phyloP scores from a whole-genome alignment of 2,329 filamentous ascomycete genomes.

The Cryphonectria parasitica region DNA sequence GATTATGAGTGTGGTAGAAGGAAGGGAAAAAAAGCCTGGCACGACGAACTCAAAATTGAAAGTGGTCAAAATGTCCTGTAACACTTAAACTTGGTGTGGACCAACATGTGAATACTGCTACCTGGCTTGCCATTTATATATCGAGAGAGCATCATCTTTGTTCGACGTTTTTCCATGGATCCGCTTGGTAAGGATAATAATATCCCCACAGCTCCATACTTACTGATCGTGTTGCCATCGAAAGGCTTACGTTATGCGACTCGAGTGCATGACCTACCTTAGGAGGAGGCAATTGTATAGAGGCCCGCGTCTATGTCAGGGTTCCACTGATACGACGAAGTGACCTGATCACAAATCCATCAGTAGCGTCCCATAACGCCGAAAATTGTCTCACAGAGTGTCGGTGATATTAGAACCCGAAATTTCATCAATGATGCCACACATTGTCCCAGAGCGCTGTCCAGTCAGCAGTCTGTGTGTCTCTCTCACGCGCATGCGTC shows the following conservation, averaged over 20 bases:
- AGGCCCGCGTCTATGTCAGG: not conserved
- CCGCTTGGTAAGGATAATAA: not conserved
- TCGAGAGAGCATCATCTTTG: not conserved
- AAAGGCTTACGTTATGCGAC: constrained; percentile 1
- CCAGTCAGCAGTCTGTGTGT: not conserved
- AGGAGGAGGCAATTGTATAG: not conserved
- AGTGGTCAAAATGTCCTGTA: not conserved
- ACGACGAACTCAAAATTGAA: not conserved
- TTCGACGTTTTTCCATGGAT: not conserved
- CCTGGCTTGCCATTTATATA: constrained; percentile 4
- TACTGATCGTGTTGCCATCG: not conserved
- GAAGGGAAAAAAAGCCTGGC: not conserved
- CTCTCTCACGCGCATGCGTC: not conserved
- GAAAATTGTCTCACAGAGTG: not conserved
- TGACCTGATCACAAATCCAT: constrained; percentile 2
- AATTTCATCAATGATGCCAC: not conserved
- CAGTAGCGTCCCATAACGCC: not conserved
- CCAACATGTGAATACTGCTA: not conserved
- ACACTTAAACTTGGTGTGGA: not conserved
- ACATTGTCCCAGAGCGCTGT: not conserved
- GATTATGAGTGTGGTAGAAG: no score
- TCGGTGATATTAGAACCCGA: not conserved
- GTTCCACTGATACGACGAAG: not conserved
- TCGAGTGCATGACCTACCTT: not conserved
- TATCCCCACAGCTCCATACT: not conserved